Conservation (phyloP, 2,329 filamentous ascomycete species). For the Fusarium siculi region DNA sequence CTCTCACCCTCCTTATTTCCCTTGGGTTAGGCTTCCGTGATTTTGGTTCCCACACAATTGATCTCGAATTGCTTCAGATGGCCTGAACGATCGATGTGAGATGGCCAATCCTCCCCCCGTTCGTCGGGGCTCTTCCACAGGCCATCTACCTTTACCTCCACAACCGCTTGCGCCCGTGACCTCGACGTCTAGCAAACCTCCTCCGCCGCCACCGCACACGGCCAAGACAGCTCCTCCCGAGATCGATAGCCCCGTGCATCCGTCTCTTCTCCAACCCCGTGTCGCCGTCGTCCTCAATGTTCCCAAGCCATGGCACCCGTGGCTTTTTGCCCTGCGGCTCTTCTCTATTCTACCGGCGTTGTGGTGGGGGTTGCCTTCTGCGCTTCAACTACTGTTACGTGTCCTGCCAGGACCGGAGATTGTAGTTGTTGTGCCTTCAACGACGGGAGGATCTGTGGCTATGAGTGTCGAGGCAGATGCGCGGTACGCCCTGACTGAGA, state of each 20-base stretch:
- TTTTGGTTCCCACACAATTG: not conserved
- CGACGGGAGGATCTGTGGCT: conserved; percentile 31
- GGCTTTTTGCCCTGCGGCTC: conserved; percentile 77
- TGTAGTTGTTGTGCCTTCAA: conserved; percentile 43
- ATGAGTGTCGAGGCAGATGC: conserved; percentile 39
- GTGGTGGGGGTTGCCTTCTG: conserved; percentile 77
- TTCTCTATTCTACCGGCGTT: conserved; percentile 76
- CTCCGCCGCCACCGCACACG: conserved; percentile 4
- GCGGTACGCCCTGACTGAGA: conserved; percentile 68
- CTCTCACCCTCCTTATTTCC: not conserved
- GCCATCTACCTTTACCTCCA: conserved; percentile 38
- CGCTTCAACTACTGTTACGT: conserved; percentile 74
- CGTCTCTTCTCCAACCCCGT: conserved; percentile 74
- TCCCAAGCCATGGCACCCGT: conserved; percentile 76
- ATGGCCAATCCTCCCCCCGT: conserved; percentile 43
- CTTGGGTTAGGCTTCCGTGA: not conserved
- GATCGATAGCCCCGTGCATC: conserved; percentile 36
- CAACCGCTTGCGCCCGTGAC: conserved; percentile 30
- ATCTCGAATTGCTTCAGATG: conserved; percentile 30
- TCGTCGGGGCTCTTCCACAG: conserved; percentile 41
- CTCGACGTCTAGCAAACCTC: conserved; percentile 17
- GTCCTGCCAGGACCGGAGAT: conserved; percentile 58
- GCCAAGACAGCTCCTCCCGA: conserved; percentile 13
- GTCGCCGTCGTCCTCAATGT: conserved; percentile 83
- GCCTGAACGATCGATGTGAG: conserved; percentile 39